Evolutionary conservation across 129 eudicot genomes (phyloP).

Genomic region (Artemisia tridentata): DNA sequence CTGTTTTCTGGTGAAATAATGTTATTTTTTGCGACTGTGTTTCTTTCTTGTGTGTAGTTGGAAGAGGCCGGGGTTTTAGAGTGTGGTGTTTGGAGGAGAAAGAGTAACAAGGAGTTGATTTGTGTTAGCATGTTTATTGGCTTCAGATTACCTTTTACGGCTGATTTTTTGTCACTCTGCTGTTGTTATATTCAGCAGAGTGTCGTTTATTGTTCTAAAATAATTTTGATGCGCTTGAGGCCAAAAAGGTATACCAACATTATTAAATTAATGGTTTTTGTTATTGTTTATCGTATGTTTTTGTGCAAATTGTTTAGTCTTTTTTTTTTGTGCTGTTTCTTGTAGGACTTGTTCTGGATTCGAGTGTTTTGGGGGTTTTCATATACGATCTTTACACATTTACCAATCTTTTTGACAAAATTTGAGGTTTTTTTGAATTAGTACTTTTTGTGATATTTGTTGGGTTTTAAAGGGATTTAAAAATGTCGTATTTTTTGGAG

Average conservation of each 20-base stretch:
- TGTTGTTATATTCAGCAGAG: slow-evolving; percentile 60
- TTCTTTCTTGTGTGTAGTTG: neutral
- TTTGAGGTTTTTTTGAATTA: no score
- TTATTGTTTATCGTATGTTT: neutral
- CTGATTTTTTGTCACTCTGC: slow-evolving; percentile 48
- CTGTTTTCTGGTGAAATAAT: neutral
- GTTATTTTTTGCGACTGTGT: neutral
- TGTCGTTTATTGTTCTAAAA: slow-evolving; percentile 20
- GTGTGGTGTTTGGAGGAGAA: slow-evolving; percentile 25
- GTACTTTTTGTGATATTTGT: neutral
- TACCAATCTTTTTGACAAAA: no score
- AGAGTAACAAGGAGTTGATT: slow-evolving; percentile 34
- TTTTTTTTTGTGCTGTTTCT: slow-evolving; percentile 3
- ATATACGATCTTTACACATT: slow-evolving; percentile 32
- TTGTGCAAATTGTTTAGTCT: no score
- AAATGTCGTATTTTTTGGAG: slow-evolving; percentile 38
- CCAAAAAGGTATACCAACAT: slow-evolving; percentile 58
- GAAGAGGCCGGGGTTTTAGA: slow-evolving; percentile 12
- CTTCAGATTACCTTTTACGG: slow-evolving; percentile 40
- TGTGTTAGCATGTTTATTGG: slow-evolving; percentile 77
- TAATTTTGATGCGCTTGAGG: slow-evolving; percentile 99
- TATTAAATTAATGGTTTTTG: neutral
- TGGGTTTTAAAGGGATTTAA: neutral
- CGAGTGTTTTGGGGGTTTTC: slow-evolving; percentile 90
- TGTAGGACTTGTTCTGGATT: slow-evolving; percentile 98